Base-by-base conservation (phyloP, 768 basidiomycete species). In the Antrodiella citrinella region DNA sequence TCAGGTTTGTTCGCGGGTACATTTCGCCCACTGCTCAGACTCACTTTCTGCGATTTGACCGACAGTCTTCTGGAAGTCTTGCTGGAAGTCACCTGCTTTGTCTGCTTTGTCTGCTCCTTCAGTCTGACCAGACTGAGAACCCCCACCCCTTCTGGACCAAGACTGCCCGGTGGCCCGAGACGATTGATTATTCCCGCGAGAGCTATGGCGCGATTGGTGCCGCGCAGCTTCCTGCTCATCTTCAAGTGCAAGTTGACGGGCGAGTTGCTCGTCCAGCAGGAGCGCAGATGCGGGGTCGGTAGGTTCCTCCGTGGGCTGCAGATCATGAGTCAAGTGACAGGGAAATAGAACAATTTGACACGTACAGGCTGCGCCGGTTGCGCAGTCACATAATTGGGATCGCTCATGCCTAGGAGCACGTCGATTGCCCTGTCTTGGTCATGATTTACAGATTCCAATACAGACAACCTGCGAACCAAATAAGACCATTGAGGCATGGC, bases 381-480 rank as follows among this genome's bases (percentile, higher is more conserved):
- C 12, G 71, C 61, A 3, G 81, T 64, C 15, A 72, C 72, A 60
- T 85, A 91, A 4, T 81, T 73, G 1, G 89, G 89, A 67, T 93
- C 91, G 66, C 76, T 90, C 90, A 93, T 91, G 9, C 82, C 84
- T 4, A 93, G 75, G 7, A 93, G 72, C 1, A 74, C 68, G 57
- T 92, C 89, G 49, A 91, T 74, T 3, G 90, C 90, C 23, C 73
- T 75, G 54, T 87, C 87, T 55, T 89, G 80, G 56, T 87, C 70
- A 10, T 82, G 75, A n/a, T 70, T 60, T 4, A 84, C 84, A 4
- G 83, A 84, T 51, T 89, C 79, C 44, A 93, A 70, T 0, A 93
- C 83, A 5, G 81, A 82, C 59, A 74, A 73, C 38, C 84, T 86
- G 41, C 15, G 44, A 19, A 18, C 41, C 7, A 43, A 18, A 5